These are phyloP conservation scores for Pulveroboletus sp. DNA, from an alignment of 768 basidiomycete species.

Conservation along the genomic window DNA sequence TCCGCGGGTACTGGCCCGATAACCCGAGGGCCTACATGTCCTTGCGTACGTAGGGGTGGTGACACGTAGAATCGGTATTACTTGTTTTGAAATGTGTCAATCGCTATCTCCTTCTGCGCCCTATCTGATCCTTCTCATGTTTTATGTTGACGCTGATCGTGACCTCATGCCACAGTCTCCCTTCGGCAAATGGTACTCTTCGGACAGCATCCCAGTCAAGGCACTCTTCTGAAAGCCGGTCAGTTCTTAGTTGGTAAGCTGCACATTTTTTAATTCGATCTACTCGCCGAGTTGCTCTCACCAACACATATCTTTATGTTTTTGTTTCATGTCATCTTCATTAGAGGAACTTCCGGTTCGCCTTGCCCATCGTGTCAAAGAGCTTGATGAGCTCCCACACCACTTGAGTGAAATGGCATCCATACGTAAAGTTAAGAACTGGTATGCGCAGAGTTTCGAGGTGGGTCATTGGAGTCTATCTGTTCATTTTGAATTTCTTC, in stretches of 20 bases:
- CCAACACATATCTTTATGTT: neutral
- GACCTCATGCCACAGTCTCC: slow-evolving; percentile 3
- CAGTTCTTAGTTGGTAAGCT: slow-evolving; percentile 15
- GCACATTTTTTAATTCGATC: neutral
- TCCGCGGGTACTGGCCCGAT: neutral
- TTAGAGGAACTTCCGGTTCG: slow-evolving; percentile 15
- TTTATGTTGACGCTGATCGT: slow-evolving; percentile 5
- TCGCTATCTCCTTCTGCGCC: neutral
- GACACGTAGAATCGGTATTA: neutral
- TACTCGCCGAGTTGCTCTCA: too few relatives aligned
- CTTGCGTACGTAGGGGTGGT: neutral
- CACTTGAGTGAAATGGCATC: slow-evolving; percentile 16
- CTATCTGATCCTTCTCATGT: neutral
- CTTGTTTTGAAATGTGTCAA: neutral
- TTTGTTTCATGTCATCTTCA: neutral
- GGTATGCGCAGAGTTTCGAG: slow-evolving; percentile 18
- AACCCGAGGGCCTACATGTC: neutral
- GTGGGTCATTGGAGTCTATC: slow-evolving; percentile 1
- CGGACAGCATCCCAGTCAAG: slow-evolving; percentile 17
- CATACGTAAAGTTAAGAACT: slow-evolving; percentile 19
- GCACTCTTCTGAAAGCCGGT: slow-evolving; percentile 14
- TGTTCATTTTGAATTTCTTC: neutral
- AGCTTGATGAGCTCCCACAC: slow-evolving; percentile 15
- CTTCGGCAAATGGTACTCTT: slow-evolving; percentile 17
- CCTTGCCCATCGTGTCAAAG: slow-evolving; percentile 16